Evolutionary conservation across 2,329 filamentous ascomycete genomes (phyloP), one percentile per base, ranked within the genome.

Genomic region (Myriosclerotinia scirpicola): DNA sequence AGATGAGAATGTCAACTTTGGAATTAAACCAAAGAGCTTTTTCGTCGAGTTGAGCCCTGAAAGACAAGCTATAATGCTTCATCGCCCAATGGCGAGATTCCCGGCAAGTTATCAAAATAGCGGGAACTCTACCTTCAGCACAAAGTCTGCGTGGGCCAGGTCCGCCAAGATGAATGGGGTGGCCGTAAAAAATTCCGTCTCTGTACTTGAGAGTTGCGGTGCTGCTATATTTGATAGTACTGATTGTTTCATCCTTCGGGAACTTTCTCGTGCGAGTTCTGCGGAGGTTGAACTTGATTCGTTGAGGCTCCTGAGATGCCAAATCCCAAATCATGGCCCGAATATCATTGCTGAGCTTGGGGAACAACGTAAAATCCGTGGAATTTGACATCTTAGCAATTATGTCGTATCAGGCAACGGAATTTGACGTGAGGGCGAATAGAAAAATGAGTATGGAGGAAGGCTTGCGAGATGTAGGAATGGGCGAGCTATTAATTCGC

Each of bases 221-320:
- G 26, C 42, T 38, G 2, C 38, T 58, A 0, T 58, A 38, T 12
- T 38, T 20, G 8, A n/a, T 20, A 30, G 2, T 20, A 11, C 6
- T 12, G 22, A n/a, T 6, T 1, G 1, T 30, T 44, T 7, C 2
- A 7, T 34, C 30, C 22, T n/a, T n/a, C 5, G 22, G 9, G 9
- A 4, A 0, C 4, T 14, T 30, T 44, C 5, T 30, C 38, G 4
- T 44, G 5, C 15, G 15, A 2, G 2, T 3, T 0, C 0, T 0
- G 5, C 6, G 30, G 26, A 0, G 1, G 9, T 12, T 22, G 30
- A 58, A 58, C 6, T 3, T 11, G 12, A 58, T 30, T 58, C 1
- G 14, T 9, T 40, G 20, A 44, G 38, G 22, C 14, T 58, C 38
- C 44, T 58, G 38, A 1, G 54, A 58, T 22, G 38, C 54, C 8